Conservation (phyloP, 139 green algal species). For the Haematococcus sp. region DNA sequence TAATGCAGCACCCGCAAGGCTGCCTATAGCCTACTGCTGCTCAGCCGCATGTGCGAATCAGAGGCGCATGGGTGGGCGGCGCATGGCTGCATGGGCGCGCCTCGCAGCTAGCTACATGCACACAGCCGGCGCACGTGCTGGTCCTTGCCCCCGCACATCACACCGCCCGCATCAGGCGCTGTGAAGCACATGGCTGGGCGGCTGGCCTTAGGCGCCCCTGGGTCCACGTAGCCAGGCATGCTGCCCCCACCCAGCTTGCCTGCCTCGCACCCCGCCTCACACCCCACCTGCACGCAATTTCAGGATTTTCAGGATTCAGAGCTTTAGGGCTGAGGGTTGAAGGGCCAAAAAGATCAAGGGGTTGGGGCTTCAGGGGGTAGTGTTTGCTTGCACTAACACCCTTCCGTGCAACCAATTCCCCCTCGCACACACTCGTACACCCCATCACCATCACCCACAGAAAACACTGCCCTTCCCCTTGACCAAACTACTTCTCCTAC, state of each 20-base stretch:
- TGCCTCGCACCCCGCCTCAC: conserved; percentile 32
- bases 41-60: too few species aligned
- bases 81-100: too few species aligned
- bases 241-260: conserved; percentile 5
- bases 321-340: background rate
- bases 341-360: background rate
- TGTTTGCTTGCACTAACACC: background rate
- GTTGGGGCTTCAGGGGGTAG: too few species aligned
- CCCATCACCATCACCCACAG: background rate
- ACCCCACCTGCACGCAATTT: too few species aligned
- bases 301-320: too few species aligned
- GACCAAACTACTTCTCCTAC: too few species aligned
- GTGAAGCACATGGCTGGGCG: conserved; percentile 65
- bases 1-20: too few species aligned
- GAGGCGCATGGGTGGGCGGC: too few species aligned
- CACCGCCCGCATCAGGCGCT: conserved; percentile 5
- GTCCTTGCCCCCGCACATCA: background rate
- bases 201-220: conserved; percentile 57
- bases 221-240: conserved; percentile 55
- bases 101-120: conserved; percentile 45
- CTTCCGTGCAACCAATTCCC: background rate
- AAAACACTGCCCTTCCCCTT: too few species aligned
- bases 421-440: background rate
- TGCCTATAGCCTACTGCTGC: too few species aligned
- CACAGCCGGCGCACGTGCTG: conserved; percentile 50